These are phyloP conservation scores for Kondoa malvinella DNA, from an alignment of 768 basidiomycete genomes.

Conservation along the genomic window DNA sequence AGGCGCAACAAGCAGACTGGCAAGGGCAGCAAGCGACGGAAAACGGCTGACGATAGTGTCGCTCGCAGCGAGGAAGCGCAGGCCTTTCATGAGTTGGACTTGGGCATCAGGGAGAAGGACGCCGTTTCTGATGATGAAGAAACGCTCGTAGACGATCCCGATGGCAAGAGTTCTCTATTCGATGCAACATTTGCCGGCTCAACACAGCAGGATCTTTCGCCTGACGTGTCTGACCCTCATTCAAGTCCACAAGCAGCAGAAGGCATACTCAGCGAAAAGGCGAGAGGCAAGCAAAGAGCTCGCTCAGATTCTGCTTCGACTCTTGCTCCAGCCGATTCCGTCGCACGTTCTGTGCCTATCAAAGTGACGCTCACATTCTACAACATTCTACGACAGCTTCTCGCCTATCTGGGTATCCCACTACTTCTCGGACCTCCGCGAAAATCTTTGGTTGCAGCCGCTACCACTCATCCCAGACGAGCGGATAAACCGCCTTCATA, in stretches of 20 bases:
- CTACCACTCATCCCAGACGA: not conserved
- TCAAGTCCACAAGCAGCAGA: no score
- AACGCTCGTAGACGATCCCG: not conserved
- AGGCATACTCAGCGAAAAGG: not conserved
- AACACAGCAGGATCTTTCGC: no score
- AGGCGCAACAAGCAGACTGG: not conserved
- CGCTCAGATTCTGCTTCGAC: not conserved
- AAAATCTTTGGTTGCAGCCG: not conserved
- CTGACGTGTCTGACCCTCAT: no score
- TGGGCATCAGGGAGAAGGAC: not conserved
- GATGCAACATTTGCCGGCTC: no score
- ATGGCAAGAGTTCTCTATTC: not conserved
- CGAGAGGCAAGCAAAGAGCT: not conserved
- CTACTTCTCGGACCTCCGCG: not conserved
- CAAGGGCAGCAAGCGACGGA: not conserved
- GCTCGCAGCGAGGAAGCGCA: not conserved
- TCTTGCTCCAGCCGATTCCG: not conserved
- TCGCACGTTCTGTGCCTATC: slow-evolving; percentile 1
- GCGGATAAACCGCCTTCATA: slow-evolving; percentile 11
- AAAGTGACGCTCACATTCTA: not conserved
- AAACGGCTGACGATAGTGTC: not conserved
- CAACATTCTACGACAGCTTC: slow-evolving; percentile 1
- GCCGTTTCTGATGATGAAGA: not conserved
- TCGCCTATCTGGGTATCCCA: not conserved
- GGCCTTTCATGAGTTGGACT: not conserved